Conservation (phyloP, 1,284 basidiomycete genomes). For the Naganishia albida region DNA sequence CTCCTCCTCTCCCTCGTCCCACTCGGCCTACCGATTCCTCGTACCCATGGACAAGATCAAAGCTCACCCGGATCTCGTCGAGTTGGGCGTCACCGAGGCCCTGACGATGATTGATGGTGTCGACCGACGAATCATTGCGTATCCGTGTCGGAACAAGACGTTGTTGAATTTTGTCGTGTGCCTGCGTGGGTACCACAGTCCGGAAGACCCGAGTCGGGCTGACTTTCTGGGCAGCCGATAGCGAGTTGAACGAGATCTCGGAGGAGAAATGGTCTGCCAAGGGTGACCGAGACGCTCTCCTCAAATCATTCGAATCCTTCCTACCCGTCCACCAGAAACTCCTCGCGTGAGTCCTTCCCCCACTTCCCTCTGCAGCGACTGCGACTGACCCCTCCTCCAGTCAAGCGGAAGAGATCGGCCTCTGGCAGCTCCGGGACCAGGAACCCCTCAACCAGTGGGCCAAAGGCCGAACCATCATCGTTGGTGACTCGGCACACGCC, state of each 20-base stretch:
- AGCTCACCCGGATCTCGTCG: slow-evolving; percentile 33
- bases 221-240: slow-evolving; percentile 37
- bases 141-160: slow-evolving; percentile 38
- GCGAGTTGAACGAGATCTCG: slow-evolving; percentile 38
- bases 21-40: slow-evolving; percentile 44
- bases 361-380: not conserved
- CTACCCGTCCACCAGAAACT: slow-evolving; percentile 32
- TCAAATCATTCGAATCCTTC: slow-evolving; percentile 41
- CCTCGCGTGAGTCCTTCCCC: slow-evolving; percentile 40
- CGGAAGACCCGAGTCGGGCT: not conserved
- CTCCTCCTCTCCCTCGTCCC: slow-evolving; percentile 38
- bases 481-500: slow-evolving; percentile 49
- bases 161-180: slow-evolving; percentile 43
- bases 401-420: slow-evolving; percentile 37
- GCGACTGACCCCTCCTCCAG: slow-evolving; percentile 8
- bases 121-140: slow-evolving; percentile 38
- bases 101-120: slow-evolving; percentile 37
- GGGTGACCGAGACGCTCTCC: slow-evolving; percentile 37
- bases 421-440: slow-evolving; percentile 48
- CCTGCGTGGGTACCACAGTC: slow-evolving; percentile 35
- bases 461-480: slow-evolving; percentile 41
- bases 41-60: slow-evolving; percentile 36
- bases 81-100: slow-evolving; percentile 27
- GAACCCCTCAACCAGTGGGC: slow-evolving; percentile 43
- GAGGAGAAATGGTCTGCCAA: slow-evolving; percentile 42